A percentile compares a stretch with the other conserved stretches of the same genome.
Evolutionary conservation across 78 protist genomes (phyloP).

Genomic region (Emiliania huxleyi): DNA sequence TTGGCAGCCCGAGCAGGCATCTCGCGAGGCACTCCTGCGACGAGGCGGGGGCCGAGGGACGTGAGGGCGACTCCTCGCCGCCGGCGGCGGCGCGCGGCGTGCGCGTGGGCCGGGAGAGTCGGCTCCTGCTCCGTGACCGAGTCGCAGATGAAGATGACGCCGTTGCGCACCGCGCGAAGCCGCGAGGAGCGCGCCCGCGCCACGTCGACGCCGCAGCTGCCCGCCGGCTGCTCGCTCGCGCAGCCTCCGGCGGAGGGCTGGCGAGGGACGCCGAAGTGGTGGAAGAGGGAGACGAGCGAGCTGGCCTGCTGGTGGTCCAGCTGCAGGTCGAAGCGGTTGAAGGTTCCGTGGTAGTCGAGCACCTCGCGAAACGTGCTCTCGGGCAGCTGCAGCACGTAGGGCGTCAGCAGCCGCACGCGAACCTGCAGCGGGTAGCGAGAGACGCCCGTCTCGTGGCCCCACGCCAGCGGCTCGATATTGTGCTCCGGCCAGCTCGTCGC

Average conservation of each 20-base stretch:
- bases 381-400: neutral
- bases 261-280: neutral
- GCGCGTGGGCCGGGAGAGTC: too few species aligned
- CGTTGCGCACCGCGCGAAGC: neutral
- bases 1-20: neutral
- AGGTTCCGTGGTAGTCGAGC: neutral
- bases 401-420: neutral
- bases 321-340: slow-evolving; percentile 4
- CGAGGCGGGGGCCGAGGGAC: too few species aligned
- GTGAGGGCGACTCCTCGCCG: too few species aligned
- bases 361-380: neutral
- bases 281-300: neutral
- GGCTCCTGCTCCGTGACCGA: neutral
- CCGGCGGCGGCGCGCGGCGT: too few species aligned
- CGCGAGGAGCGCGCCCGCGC: neutral
- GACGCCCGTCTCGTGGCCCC: neutral
- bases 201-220: neutral
- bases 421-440: slow-evolving; percentile 15
- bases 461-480: neutral
- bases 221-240: neutral
- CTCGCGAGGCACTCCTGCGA: neutral
- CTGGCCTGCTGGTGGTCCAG: neutral
- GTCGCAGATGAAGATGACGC: slow-evolving; percentile 3
- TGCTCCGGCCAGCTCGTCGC: slow-evolving; percentile 15
- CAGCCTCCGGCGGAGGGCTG: neutral